Evolutionary conservation across 2,329 filamentous ascomycete genomes (phyloP).

Genomic region (Penicillium sp.): DNA sequence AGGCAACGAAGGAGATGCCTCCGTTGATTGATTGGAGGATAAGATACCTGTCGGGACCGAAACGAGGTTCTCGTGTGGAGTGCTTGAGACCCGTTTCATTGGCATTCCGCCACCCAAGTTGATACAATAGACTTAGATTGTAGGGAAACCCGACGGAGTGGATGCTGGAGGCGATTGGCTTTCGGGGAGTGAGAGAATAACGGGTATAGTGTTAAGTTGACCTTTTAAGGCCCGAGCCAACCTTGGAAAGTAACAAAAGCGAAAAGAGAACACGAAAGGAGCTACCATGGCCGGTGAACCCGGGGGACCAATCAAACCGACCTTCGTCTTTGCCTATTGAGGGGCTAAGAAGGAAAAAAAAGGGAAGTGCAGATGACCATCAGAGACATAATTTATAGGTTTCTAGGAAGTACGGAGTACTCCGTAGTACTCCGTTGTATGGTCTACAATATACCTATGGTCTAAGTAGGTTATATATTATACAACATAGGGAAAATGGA

Average conservation of each 20-base stretch:
- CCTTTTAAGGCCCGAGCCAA: background rate
- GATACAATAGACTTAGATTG: background rate
- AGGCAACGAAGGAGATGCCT: background rate
- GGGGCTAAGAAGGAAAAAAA: conserved; percentile 3
- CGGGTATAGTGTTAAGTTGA: background rate
- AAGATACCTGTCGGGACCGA: background rate
- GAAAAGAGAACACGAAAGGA: background rate
- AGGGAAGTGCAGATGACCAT: conserved; percentile 7
- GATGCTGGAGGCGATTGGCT: conserved; percentile 12
- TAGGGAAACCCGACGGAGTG: conserved; percentile 8
- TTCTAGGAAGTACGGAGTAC: background rate
- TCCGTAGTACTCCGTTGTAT: background rate
- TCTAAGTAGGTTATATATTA: background rate
- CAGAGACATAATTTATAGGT: background rate
- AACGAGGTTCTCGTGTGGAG: conserved; percentile 1
- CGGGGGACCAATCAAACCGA: conserved; percentile 2
- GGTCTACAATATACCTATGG: background rate
- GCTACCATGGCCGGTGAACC: conserved; percentile 3
- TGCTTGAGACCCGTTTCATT: background rate
- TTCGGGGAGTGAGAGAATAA: conserved; percentile 3
- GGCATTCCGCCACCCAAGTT: background rate
- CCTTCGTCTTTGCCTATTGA: background rate
- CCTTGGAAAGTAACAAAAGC: background rate
- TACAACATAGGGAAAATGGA: background rate
- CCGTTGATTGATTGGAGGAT: conserved; percentile 4